Percentiles rank a stretch among this genome's conserved stretches.
phyloP scores from a whole-genome alignment of 306 rosid species.

The Quercus glauca region DNA sequence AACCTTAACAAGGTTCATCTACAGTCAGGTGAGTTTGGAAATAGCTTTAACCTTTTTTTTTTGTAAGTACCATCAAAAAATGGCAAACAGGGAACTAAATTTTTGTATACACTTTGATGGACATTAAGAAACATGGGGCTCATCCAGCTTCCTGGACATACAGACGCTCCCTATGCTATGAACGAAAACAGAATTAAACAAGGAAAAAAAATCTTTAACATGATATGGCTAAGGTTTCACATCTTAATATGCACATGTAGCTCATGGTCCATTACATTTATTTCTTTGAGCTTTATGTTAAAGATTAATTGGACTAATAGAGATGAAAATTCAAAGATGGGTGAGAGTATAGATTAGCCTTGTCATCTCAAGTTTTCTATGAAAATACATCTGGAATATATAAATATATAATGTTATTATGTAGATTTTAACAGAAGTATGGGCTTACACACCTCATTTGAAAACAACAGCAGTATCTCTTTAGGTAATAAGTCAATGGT shows the following conservation, averaged over 20 bases:
- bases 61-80: neutral
- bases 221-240: neutral
- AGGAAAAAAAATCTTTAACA: neutral
- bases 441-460: no score
- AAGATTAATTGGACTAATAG: neutral
- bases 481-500: neutral
- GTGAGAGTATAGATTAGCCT: neutral
- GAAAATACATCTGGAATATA: neutral
- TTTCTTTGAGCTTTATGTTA: neutral
- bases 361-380: neutral
- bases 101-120: neutral
- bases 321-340: neutral
- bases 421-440: neutral
- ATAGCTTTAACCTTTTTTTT: neutral
- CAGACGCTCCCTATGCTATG: neutral
- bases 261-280: neutral
- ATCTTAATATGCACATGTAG: neutral
- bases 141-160: neutral
- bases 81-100: neutral
- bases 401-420: neutral
- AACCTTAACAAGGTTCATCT: conserved; percentile 72
- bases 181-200: neutral
- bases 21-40: conserved; percentile 59
- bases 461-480: neutral
- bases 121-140: neutral